These are phyloP conservation scores for Musa troglodytarum DNA, from an alignment of 176 grass and related monocot species.

Conservation along the genomic window DNA sequence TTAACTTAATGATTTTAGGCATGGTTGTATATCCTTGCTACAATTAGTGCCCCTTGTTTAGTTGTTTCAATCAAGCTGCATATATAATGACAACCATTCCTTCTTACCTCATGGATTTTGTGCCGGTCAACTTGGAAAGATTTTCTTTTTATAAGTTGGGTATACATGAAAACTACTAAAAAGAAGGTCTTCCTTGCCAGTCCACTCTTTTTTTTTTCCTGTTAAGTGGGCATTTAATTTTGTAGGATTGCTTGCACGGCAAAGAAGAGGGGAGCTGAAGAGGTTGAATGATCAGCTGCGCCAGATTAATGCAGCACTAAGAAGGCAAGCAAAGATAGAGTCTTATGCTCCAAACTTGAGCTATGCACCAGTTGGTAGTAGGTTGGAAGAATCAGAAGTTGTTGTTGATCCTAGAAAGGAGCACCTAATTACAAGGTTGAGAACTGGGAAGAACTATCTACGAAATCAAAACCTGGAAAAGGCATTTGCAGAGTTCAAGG, in stretches of 20 bases:
- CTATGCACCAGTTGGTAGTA: conserved; percentile 83
- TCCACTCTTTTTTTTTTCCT: not conserved
- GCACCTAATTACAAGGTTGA: conserved; percentile 56
- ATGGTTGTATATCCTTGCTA: too few species aligned
- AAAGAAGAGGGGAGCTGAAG: conserved; percentile 77
- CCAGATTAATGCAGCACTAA: conserved; percentile 90
- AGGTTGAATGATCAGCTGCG: conserved; percentile 82
- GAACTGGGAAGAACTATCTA: conserved; percentile 78
- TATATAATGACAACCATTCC: too few species aligned
- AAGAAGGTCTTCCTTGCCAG: not conserved
- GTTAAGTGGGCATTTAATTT: conserved; percentile 17
- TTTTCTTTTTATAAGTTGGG: not conserved
- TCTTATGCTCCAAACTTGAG: conserved; percentile 88
- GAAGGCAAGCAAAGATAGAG: conserved; percentile 95
- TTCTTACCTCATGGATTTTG: not conserved
- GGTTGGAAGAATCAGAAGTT: conserved; percentile 60
- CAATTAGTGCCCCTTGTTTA: too few species aligned
- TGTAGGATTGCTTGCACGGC: conserved; percentile 80
- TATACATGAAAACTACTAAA: not conserved
- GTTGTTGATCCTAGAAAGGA: conserved; percentile 84
- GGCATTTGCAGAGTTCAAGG: conserved; percentile 80
- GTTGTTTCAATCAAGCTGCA: too few species aligned
- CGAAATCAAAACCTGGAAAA: conserved; percentile 67
- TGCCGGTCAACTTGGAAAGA: not conserved
- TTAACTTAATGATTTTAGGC: not conserved